Conservation (phyloP, 2,329 filamentous ascomycete species). For the Thielaviopsis musarum region DNA sequence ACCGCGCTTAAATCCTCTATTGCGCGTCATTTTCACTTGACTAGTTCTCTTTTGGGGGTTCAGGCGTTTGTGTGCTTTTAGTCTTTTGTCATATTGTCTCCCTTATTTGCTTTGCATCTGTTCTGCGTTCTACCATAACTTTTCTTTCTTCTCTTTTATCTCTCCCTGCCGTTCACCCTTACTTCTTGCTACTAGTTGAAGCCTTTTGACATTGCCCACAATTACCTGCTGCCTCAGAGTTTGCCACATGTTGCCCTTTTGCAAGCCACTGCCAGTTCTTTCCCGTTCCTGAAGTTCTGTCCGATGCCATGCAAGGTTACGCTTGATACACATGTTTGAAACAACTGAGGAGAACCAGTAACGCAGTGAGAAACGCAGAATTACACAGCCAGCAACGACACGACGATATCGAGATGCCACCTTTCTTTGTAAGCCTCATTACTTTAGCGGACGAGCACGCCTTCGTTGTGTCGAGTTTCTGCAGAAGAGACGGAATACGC, state of each 20-base stretch:
- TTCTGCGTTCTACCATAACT: neutral
- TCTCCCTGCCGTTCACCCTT: neutral
- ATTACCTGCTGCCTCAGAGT: neutral
- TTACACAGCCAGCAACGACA: neutral
- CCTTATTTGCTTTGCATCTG: neutral
- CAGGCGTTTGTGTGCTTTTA: conserved; percentile 11
- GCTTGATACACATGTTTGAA: neutral
- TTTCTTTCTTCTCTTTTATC: neutral
- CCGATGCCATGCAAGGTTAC: neutral
- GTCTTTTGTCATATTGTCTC: conserved; percentile 5
- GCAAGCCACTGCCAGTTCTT: neutral
- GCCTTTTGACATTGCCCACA: neutral
- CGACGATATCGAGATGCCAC: neutral
- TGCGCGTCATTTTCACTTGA: neutral
- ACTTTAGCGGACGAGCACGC: neutral
- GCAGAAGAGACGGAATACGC: neutral
- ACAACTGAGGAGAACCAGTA: neutral
- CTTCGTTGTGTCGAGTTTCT: neutral
- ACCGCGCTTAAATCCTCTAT: conserved; percentile 22
- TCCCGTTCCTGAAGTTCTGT: neutral
- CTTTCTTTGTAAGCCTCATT: neutral
- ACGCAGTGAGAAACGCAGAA: neutral
- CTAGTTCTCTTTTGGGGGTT: conserved; percentile 6
- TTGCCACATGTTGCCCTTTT: neutral
- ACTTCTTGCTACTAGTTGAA: neutral